These are phyloP conservation scores for Talaromyces ruber DNA, from an alignment of 495 filamentous ascomycete species.

Conservation along the genomic window DNA sequence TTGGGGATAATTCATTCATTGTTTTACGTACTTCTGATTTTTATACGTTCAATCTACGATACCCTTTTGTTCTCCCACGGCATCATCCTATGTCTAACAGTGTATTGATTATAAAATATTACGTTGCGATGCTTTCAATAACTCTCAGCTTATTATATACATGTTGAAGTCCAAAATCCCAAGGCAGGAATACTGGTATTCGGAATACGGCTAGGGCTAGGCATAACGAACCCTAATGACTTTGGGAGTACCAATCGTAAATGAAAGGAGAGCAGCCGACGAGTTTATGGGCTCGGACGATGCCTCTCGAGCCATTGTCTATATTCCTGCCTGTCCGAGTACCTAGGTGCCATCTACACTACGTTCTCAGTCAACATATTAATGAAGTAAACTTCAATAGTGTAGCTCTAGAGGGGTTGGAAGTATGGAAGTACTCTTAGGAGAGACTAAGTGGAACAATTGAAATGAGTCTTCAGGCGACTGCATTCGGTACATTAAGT, in stretches of 20 bases:
- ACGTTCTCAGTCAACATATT: no score
- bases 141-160: neutral
- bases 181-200: no score
- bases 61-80: constrained; percentile 7
- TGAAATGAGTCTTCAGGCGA: neutral
- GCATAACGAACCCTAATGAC: neutral
- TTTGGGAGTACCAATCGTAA: neutral
- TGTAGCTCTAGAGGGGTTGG: neutral
- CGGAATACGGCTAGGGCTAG: neutral
- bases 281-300: no score
- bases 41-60: constrained; percentile 9
- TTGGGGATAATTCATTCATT: constrained; percentile 49
- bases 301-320: no score
- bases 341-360: no score
- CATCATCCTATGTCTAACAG: neutral
- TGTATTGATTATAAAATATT: neutral
- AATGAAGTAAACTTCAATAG: no score
- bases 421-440: neutral
- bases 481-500: neutral
- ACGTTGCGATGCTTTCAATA: neutral
- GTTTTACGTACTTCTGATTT: neutral
- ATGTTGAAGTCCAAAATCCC: neutral
- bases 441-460: neutral
- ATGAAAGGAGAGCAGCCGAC: no score
- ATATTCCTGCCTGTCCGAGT: no score